Evolutionary conservation across 805 yeast genomes (phyloP), one percentile per base, ranked within the genome.

Genomic region (Lachancea kluyveri): DNA sequence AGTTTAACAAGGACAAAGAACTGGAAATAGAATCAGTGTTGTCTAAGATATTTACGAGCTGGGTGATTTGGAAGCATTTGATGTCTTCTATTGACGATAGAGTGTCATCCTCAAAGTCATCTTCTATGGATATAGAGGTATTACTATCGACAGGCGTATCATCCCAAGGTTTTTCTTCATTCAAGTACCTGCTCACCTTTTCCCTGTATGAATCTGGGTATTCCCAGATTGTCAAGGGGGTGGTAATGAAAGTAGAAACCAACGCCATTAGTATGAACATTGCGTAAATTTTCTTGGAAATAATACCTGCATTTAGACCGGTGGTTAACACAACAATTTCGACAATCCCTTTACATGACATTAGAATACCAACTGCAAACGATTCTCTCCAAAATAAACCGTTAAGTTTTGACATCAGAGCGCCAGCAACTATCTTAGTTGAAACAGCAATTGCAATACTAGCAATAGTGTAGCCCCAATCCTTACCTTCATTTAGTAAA

Each of bases 291-390:
- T 72, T 74, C 35, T 68, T 66, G 4, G 75, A 64, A 30, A 83
- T 74, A 33, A 83, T 83, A 0, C 72, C 72, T 4, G 92, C 81
- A 39, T 72, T 75, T 34, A 81, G 64, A 29, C 94, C 94, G 15
- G 79, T 75, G 24, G 73, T 76, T 42, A 82, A 63, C 13, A 82
- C 92, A 24, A 82, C 88, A 52, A 82, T 78, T 57, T 82, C 94
- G 15, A 82, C 92, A 41, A 82, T 80, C 57, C 94, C 94, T 57
- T 83, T 83, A 67, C 94, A 83, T 5, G 90, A 80, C 92, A 83
- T 83, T 44, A 83, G 64, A 15, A 80, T 70, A 32, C 94, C 94
- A 22, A 81, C 90, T 2, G 88, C 67, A 21, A 77, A 52, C 2
- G 86, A 72, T 52, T 83, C 92, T 52, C 88, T 70, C 81, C 83